phyloP scores from a whole-genome alignment of 1,284 basidiomycete species.

The Lignosus rhinocerotis region DNA sequence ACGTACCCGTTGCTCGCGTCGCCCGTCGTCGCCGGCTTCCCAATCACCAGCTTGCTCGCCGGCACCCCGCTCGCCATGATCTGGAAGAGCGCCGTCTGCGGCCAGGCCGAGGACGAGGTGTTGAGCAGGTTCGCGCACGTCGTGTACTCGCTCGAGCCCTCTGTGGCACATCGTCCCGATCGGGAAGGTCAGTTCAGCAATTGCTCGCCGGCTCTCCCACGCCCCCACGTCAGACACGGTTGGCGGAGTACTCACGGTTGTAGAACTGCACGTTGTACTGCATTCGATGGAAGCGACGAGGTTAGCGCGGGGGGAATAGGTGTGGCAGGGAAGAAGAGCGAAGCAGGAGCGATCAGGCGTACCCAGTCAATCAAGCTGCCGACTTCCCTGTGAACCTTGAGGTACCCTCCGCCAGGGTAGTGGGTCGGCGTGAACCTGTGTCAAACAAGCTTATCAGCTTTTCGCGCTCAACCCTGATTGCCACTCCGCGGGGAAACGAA shows the following conservation, averaged over 20 bases:
- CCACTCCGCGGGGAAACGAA: neutral
- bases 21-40: constrained; percentile 55
- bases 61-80: constrained; percentile 58
- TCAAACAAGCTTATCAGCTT: neutral
- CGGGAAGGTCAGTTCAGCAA: neutral
- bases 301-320: neutral
- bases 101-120: constrained; percentile 51
- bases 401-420: constrained; percentile 61
- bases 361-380: constrained; percentile 48
- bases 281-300: neutral
- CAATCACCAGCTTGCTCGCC: constrained; percentile 54
- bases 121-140: constrained; percentile 57
- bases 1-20: constrained; percentile 66
- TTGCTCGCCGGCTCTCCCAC: neutral
- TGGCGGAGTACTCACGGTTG: constrained; percentile 48
- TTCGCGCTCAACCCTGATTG: neutral
- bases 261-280: constrained; percentile 57
- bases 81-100: constrained; percentile 56
- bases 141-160: constrained; percentile 58
- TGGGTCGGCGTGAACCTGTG: constrained; percentile 50
- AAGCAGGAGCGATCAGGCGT: constrained; percentile 5
- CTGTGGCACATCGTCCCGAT: constrained; percentile 30
- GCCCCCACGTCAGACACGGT: neutral
- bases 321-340: neutral
- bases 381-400: constrained; percentile 54